Base-by-base conservation (phyloP, 352 stramenopile species). In the Globisporangium radiosum region DNA sequence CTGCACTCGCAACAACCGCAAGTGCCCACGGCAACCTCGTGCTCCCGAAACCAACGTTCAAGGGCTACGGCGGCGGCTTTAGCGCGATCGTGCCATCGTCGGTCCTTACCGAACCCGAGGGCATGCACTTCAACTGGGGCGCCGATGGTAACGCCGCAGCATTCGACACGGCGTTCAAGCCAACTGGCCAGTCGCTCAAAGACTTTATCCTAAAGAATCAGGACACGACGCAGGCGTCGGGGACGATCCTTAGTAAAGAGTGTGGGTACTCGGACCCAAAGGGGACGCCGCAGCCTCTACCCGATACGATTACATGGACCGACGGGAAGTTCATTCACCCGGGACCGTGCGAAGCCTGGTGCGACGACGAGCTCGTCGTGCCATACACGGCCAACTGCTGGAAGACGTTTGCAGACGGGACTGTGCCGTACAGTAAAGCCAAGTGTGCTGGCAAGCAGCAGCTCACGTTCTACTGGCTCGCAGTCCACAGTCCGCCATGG, bases 381-480 rank as follows among this genome's bases (percentile, higher is more conserved):
- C 53, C 52, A 13, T 64, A 54, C 44, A 64, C 52, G 0, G 62
- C 42, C 8, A 60, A 68, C 39, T 68, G 62, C 62, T 50, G 54
- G 25, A 43, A 42, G 36, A 54, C 25, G 13, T 60, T 61, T 39
- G 10, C n/a, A 10, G 36, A 47, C 38, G 57, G 56, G 19, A n/a
- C 5, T 6, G 42, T 68, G 38, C 56, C 62, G 7, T 64, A 64
- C 62, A 14, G 49, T n/a, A 63, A 60, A 25, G 52, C 45, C 40
- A 57, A 53, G 52, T 69, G 63, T 13, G 37, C 45, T 2, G 63
- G 63, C 38, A 58, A 63, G 48, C 58, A 57, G n/a, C 57, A 49
- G n/a, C 45, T 68, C 42, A 56, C 51, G 36, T 64, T 68, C 56
- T 53, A 64, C 43, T 68, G 62, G 62, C 43, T 64, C 37, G 57